These are phyloP conservation scores for Tuber indicum DNA, from an alignment of 495 filamentous ascomycete genomes.

Conservation along the genomic window DNA sequence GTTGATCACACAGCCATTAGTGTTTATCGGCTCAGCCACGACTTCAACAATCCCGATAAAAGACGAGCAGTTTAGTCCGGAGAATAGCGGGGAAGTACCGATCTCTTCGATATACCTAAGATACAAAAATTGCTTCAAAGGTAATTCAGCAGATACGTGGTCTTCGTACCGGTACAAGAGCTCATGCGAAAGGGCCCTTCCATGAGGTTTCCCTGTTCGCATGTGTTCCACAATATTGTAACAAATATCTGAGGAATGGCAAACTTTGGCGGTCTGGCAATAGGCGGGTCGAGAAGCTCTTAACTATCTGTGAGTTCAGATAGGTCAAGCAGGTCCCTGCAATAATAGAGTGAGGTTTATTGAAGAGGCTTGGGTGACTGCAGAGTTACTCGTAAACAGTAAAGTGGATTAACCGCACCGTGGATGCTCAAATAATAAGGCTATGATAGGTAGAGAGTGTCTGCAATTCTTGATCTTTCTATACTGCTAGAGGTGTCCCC, in stretches of 20 bases:
- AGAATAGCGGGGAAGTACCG: not conserved
- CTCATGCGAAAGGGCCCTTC: too few species aligned
- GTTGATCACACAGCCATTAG: not conserved
- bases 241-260: not conserved
- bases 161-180: not conserved
- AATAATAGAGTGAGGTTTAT: not conserved
- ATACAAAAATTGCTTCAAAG: not conserved
- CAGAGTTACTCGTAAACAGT: not conserved
- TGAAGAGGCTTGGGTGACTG: not conserved
- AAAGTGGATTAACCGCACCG: not conserved
- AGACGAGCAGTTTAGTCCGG: not conserved
- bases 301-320: not conserved
- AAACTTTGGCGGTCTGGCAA: not conserved
- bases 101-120: not conserved
- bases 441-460: too few species aligned
- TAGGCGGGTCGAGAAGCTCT: not conserved
- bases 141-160: not conserved
- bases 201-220: too few species aligned
- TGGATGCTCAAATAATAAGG: too few species aligned
- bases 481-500: too few species aligned
- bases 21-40: not conserved
- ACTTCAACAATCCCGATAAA: not conserved
- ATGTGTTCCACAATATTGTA: not conserved
- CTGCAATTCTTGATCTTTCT: too few species aligned
- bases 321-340: not conserved